A percentile compares a stretch with the other conserved stretches of the same genome.
These are phyloP conservation scores for Rhizophagus sp. DNA, from an alignment of 192 early-diverging fungal species.

Conservation along the genomic window DNA sequence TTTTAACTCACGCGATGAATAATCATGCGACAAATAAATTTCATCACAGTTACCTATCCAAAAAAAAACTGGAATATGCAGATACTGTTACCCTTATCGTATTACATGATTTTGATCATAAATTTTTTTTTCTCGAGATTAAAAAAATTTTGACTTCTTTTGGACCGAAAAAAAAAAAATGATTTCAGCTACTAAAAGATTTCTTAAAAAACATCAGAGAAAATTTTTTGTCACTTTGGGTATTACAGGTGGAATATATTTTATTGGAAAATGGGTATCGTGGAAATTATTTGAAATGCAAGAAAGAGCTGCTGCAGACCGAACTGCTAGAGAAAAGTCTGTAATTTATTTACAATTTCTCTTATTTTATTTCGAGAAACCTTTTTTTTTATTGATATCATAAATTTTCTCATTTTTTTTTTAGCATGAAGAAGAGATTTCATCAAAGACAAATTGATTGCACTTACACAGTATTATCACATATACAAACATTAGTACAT, in stretches of 20 bases:
- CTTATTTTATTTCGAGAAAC: slow-evolving; percentile 1
- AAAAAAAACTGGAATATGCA: no score
- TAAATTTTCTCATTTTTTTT: slow-evolving; percentile 6
- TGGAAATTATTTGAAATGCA: slow-evolving; percentile 76
- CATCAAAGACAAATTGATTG: slow-evolving; percentile 95
- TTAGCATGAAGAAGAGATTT: slow-evolving; percentile 82
- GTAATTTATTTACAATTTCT: slow-evolving; percentile 24
- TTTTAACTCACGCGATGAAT: no score
- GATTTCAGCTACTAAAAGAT: slow-evolving; percentile 24
- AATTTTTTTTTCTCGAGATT: background rate
- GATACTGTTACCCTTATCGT: no score
- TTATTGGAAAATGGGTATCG: slow-evolving; percentile 72
- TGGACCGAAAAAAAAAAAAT: background rate
- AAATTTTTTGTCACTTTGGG: slow-evolving; percentile 65
- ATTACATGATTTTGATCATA: no score
- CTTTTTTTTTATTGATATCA: background rate
- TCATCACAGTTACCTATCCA: no score
- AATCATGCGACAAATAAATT: no score
- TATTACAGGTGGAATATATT: slow-evolving; percentile 70
- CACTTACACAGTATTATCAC: slow-evolving; percentile 77
- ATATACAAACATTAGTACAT: slow-evolving; percentile 80
- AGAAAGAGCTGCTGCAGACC: slow-evolving; percentile 62
- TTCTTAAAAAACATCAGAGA: slow-evolving; percentile 67
- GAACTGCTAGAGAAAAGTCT: slow-evolving; percentile 76
- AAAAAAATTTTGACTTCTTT: background rate